Conservation (phyloP, 192 early-diverging fungal species). For the Geranomyces michiganensis region DNA sequence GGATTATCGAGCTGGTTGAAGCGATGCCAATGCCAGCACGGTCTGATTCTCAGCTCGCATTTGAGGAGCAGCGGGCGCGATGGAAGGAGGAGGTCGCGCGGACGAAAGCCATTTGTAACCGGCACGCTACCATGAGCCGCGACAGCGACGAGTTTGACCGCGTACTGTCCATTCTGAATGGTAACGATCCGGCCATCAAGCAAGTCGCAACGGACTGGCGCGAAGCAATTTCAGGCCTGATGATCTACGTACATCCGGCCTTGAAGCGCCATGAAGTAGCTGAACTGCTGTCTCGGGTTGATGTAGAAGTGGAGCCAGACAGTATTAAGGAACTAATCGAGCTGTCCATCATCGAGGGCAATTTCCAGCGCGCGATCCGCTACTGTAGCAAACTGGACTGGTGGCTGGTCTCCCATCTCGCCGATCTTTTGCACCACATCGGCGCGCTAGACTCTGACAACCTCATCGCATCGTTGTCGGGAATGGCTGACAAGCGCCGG, state of each 20-base stretch:
- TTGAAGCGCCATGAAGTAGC: constrained; percentile 14
- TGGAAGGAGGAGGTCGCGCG: constrained; percentile 27
- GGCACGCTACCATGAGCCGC: not conserved
- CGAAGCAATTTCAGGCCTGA: constrained; percentile 27
- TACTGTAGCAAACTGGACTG: constrained; percentile 26
- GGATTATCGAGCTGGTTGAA: constrained; percentile 3
- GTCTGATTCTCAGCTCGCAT: not conserved
- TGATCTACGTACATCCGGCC: constrained; percentile 26
- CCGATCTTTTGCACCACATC: constrained; percentile 59
- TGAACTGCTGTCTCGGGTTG: constrained; percentile 16
- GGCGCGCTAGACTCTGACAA: constrained; percentile 54
- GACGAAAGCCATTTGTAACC: not conserved
- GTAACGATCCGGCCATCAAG: constrained; percentile 23
- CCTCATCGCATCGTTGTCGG: constrained; percentile 28
- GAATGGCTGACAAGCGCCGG: not conserved
- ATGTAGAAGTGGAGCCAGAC: not conserved
- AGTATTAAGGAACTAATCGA: not conserved
- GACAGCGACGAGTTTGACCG: constrained; percentile 5
- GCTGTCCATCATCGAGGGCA: constrained; percentile 21
- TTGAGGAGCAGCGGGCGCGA: constrained; percentile 18
- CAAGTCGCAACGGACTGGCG: constrained; percentile 24
- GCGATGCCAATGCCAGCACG: not conserved
- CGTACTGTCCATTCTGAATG: constrained; percentile 25
- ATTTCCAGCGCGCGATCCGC: constrained; percentile 30
- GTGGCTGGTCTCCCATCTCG: constrained; percentile 60